A percentile compares a stretch with the other conserved stretches of the same genome.
Evolutionary conservation across 495 filamentous ascomycete genomes (phyloP).

Genomic region (Penicillium flavigenum): DNA sequence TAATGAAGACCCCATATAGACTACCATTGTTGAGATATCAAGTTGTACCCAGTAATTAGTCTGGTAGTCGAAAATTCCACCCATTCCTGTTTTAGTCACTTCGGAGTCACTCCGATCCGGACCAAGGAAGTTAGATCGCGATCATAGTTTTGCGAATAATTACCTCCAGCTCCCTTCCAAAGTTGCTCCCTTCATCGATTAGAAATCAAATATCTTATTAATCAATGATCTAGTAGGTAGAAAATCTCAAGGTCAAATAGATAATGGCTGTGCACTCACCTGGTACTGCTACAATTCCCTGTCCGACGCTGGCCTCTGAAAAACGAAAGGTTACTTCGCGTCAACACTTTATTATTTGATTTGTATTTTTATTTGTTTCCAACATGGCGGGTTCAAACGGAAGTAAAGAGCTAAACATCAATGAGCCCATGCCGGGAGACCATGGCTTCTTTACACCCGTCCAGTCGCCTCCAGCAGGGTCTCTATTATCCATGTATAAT

Average conservation of each 20-base stretch:
- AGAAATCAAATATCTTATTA: background rate
- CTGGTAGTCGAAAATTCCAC: background rate
- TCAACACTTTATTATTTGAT: background rate
- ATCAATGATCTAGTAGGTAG: background rate
- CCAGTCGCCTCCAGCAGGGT: background rate
- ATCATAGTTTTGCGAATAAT: background rate
- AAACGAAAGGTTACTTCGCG: background rate
- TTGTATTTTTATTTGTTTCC: background rate
- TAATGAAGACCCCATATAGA: too few species aligned
- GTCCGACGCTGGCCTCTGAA: background rate
- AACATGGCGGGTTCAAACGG: background rate
- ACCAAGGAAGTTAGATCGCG: background rate
- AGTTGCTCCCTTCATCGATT: background rate
- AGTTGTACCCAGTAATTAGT: too few species aligned
- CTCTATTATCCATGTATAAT: background rate
- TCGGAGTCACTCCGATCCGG: background rate
- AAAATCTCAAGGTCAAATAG: background rate
- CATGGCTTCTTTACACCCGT: background rate
- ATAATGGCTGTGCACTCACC: background rate
- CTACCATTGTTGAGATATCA: too few species aligned
- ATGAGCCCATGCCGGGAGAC: background rate
- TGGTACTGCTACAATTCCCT: background rate
- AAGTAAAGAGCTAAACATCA: background rate
- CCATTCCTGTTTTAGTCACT: background rate
- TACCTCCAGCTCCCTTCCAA: too few species aligned